Evolutionary conservation across 2,329 filamentous ascomycete species (phyloP), one percentile per base, ranked within the genome.

Genomic region (Orbilia blumenaviensis): DNA sequence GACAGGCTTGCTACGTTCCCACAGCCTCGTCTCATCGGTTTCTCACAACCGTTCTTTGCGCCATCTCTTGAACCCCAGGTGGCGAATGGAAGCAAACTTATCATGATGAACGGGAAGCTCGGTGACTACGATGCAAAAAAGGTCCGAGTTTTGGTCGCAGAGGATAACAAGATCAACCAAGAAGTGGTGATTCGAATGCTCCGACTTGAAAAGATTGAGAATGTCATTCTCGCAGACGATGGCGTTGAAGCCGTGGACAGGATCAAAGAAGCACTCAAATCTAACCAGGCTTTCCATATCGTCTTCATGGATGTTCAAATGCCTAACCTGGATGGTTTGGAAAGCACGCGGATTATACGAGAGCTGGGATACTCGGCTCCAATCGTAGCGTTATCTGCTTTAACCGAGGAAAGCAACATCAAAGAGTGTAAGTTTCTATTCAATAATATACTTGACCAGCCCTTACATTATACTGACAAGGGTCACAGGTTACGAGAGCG

Each of bases 251-350:
- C 94, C 0, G 92, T 93, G 74, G 93, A 97, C 77, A 86, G 91
- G 29, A 93, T 97, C 78, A 94, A 93, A 81, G 89, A 89, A n/a
- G 91, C 89, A 78, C 95, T 96, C 91, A 88, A 90, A 62, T 87
- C 87, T 21, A 87, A 90, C 62, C 86, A 87, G 62, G 87, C 87
- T 1, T 97, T 94, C 81, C 92, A 96, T 79, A 86, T 97, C 27
- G 94, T 97, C 78, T 95, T 97, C 81, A 97, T 97, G 94, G 94
- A 97, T 80, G 91, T 97, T 3, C 92, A 89, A 44, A 97, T 97
- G 94, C 94, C 94, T 2, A 96, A 95, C 78, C 87, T 97, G 12
- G 93, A 97, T 81, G 94, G 94, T 0, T 84, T 97, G 27, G 91
- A 97, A 81, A 94, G 91, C 58, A 97, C 94, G 0, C 88, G 90